Evolutionary conservation across 164 flowering plant genomes (phyloP), one percentile per base, ranked within the genome.

Genomic region (Macadamia integrifolia): DNA sequence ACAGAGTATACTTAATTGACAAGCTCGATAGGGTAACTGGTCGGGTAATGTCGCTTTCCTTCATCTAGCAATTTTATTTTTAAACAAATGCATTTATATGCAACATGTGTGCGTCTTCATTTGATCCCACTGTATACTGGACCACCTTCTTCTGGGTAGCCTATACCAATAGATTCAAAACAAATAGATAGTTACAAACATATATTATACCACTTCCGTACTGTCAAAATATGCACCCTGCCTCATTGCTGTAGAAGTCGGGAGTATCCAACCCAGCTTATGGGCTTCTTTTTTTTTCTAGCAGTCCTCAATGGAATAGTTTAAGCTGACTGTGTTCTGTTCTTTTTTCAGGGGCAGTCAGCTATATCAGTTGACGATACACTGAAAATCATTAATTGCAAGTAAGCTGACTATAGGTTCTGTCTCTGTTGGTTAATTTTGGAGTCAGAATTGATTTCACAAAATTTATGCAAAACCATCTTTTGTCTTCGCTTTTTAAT

Each of bases 21-120:
- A 92, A 94, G 84, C 90, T 92, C 44, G 99, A 94, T 74, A 83
- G 83, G 72, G 81, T 84, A 53, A 92, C 96, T 72, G 99, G 97
- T 23, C 90, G 84, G 86, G 99, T 92, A 76, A 29, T 46, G 55
- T 56, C 30, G 53, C 31, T 59, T 2, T 30, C 14, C 5, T 58
- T 23, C 1, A 1, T 13, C 9, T 43, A 43, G 48, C 48, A 43
- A 43, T 43, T 43, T 43, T 6, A 23, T 23, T 50, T 50, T 13
- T 15, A 13, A 9, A 2, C 3, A 50, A 6, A 30, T 30, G 40
- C 6, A 12, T 59, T 60, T 12, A 32, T 32, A 31, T 29, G 32
- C 40, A 29, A 58, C 15, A 5, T 52, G 6, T 46, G 12, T 52
- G n/a, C 23, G 57, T 52, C 5, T 52, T 17, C 57, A 10, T 29